A percentile compares a stretch with the other conserved stretches of the same genome.
Conservation (phyloP, 23 red algal species). For the Cyanidium caldarium region DNA sequence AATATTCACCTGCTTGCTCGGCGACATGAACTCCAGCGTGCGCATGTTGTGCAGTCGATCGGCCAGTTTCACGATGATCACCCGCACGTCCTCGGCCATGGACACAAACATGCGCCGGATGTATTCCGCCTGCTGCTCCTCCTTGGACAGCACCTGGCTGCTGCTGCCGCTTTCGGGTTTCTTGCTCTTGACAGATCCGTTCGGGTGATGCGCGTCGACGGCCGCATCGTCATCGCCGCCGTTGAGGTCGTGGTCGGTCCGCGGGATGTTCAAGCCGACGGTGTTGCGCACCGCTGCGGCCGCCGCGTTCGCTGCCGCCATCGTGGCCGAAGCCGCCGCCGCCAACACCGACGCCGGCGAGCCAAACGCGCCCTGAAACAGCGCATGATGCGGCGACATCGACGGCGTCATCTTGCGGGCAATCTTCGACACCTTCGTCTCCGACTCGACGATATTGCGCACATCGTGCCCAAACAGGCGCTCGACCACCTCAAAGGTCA, state of each 20-base stretch:
- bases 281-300: not conserved
- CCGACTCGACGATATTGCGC: conserved; percentile 24
- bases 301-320: not conserved
- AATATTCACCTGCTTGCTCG: conserved; percentile 7
- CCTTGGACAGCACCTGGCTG: no score
- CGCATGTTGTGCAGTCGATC: conserved; percentile 32
- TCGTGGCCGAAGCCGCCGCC: not conserved
- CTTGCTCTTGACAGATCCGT: not conserved
- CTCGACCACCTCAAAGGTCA: conserved; percentile 38
- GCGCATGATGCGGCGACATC: not conserved
- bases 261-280: not conserved
- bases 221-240: not conserved
- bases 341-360: not conserved
- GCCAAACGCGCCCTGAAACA: not conserved
- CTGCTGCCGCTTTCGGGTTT: no score
- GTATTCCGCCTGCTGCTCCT: conserved; percentile 22
- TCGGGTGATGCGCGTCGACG: not conserved
- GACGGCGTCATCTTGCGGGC: not conserved
- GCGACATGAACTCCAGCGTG: conserved; percentile 17
- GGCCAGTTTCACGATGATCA: conserved; percentile 20
- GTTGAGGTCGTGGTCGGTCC: not conserved
- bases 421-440: conserved; percentile 29
- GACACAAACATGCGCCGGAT: conserved; percentile 22
- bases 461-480: conserved; percentile 42
- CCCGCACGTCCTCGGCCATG: conserved; percentile 19